These are phyloP conservation scores for Posidonia oceanica DNA, from an alignment of 116 monocot species.

Conservation along the genomic window DNA sequence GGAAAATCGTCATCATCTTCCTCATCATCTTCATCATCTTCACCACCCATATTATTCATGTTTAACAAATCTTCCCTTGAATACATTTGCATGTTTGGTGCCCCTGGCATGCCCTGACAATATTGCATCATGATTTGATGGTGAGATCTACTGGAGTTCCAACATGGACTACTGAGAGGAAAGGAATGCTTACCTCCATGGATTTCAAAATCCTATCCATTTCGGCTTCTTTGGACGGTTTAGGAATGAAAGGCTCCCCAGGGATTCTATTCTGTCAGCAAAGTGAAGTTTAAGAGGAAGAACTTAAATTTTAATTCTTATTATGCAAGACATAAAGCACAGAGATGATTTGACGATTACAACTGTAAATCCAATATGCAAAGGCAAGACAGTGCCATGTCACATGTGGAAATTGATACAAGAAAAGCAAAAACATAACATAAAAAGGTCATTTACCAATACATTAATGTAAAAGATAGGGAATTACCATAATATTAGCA, in stretches of 20 bases:
- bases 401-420: too few relatives aligned
- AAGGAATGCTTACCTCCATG: constrained; percentile 54
- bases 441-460: too few relatives aligned
- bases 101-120: constrained; percentile 92
- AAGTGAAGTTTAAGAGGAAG: constrained; percentile 3
- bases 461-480: too few relatives aligned
- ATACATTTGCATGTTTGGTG: constrained; percentile 97
- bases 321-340: too few relatives aligned
- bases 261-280: constrained; percentile 55
- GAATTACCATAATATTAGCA: too few relatives aligned
- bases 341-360: too few relatives aligned
- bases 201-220: constrained; percentile 94
- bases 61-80: constrained; percentile 88
- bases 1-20: constrained; percentile 68
- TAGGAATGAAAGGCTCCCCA: constrained; percentile 72
- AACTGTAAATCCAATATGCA: too few relatives aligned
- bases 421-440: too few relatives aligned
- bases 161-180: not conserved
- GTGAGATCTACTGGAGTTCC: not conserved
- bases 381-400: too few relatives aligned
- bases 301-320: not conserved
- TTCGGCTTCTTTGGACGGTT: constrained; percentile 92
- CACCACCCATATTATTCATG: constrained; percentile 42
- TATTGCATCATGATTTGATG: not conserved
- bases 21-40: constrained; percentile 61